phyloP scores from a whole-genome alignment of 805 yeast species.

The Metschnikowia noctiluminum region DNA sequence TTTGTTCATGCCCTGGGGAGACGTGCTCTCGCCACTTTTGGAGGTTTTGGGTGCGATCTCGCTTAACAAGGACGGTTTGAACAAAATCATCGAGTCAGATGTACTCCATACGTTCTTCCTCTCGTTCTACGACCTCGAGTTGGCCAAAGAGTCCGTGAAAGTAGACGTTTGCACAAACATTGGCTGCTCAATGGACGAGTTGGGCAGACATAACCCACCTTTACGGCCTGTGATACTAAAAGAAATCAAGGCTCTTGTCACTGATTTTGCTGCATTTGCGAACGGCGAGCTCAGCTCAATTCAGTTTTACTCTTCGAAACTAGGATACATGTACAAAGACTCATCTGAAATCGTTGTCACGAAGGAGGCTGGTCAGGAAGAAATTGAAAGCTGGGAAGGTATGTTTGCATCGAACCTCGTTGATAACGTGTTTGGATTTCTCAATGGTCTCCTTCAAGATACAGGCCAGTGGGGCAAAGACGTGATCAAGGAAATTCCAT shows the following conservation, averaged over 20 bases:
- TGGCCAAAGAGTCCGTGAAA: slow-evolving; percentile 51
- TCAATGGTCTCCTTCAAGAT: slow-evolving; percentile 52
- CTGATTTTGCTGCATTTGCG: slow-evolving; percentile 40
- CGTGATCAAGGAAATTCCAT: slow-evolving; percentile 34
- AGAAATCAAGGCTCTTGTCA: slow-evolving; percentile 45
- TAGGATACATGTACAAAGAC: slow-evolving; percentile 39
- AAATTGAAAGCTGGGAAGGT: slow-evolving; percentile 52
- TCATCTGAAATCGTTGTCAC: slow-evolving; percentile 40
- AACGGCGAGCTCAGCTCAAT: slow-evolving; percentile 34
- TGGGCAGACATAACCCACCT: slow-evolving; percentile 79
- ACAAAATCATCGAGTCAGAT: slow-evolving; percentile 44
- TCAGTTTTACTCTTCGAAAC: slow-evolving; percentile 40
- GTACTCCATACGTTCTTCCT: slow-evolving; percentile 45
- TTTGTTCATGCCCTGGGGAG: slow-evolving; percentile 56
- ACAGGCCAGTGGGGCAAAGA: slow-evolving; percentile 46
- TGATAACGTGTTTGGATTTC: slow-evolving; percentile 49
- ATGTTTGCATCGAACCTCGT: slow-evolving; percentile 44
- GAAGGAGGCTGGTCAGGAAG: slow-evolving; percentile 38
- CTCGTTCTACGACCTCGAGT: slow-evolving; percentile 45
- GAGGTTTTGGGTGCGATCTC: slow-evolving; percentile 82
- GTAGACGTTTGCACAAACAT: slow-evolving; percentile 50
- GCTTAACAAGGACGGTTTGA: slow-evolving; percentile 68
- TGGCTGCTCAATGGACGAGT: slow-evolving; percentile 72
- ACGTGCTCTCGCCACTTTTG: slow-evolving; percentile 51
- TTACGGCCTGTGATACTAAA: slow-evolving; percentile 57